Conservation (phyloP, 2,329 filamentous ascomycete species). For the Ophiostoma populinum region DNA sequence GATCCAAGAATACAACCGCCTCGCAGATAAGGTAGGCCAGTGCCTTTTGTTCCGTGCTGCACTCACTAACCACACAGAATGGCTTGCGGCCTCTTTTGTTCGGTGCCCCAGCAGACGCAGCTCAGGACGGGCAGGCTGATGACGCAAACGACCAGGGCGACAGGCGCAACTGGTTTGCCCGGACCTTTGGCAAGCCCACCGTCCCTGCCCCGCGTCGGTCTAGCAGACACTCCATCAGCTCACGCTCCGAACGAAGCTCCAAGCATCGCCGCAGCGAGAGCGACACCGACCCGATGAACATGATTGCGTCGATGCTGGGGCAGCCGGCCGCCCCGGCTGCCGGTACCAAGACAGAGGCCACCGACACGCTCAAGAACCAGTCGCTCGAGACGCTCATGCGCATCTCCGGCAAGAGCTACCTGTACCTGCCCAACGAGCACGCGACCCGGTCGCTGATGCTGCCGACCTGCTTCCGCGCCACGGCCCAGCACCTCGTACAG, state of each 20-base stretch:
- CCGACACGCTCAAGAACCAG: conserved; percentile 25
- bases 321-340: too few relatives aligned
- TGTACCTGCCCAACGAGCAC: conserved; percentile 43
- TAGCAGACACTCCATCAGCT: conserved; percentile 13
- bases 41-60: not conserved
- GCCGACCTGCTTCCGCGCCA: conserved; percentile 49
- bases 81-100: conserved; percentile 26
- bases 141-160: conserved; percentile 5
- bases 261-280: conserved; percentile 36
- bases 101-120: not conserved
- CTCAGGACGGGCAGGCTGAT: conserved; percentile 2
- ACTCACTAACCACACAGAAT: conserved; percentile 26
- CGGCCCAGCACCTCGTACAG: conserved; percentile 45
- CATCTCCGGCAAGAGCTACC: conserved; percentile 42
- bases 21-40: conserved; percentile 35
- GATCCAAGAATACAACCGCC: conserved; percentile 40
- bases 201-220: conserved; percentile 10
- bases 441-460: conserved; percentile 38
- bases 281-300: conserved; percentile 26
- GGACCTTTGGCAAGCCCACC: conserved; percentile 17
- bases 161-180: conserved; percentile 17
- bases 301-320: too few relatives aligned
- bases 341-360: conserved; percentile 26
- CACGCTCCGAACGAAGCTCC: conserved; percentile 15
- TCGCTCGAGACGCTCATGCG: conserved; percentile 42